Evolutionary conservation across 148 eudicot species (phyloP), one percentile per base, ranked within the genome.

Genomic region (Rhododendron ovatum): DNA sequence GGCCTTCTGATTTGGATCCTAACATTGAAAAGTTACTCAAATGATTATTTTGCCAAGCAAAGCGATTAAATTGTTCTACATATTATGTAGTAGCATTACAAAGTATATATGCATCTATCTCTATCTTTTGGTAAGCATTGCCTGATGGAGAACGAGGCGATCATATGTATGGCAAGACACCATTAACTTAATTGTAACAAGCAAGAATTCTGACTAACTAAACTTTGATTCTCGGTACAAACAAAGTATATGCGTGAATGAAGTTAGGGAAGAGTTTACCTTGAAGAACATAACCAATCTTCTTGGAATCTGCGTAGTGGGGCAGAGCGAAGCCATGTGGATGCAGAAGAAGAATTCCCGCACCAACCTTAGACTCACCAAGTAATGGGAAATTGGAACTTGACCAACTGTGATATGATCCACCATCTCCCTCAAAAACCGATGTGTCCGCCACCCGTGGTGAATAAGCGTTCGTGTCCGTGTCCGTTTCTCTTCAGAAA

Each of bases 321-420:
- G 95, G 94, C 15, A 90, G 39, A 80, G 91, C 93, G 81, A 92
- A 92, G 69, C 94, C 93, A 6, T 82, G 83, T 43, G 91, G 95
- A 14, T 85, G 91, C 80, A 93, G 67, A 17, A 82, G 26, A 5
- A 93, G 79, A 30, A 18, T 43, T 7, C 93, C 90, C 4, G 86
- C 94, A 43, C 91, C 89, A 76, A 93, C 85, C n/a, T 88, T 86
- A 5, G 86, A 53, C 4, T 67, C 82, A 1, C 79, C 85, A 7
- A 92, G 90, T 48, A 83, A 55, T 2, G 92, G 89, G 76, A 74
- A 82, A 7, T 77, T 82, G 22, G 86, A 30, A 53, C 61, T 14
- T 13, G 89, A 87, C 93, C 95, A 93, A 0, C 69, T 76, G 77
- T 84, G 53, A 67, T 91, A 93, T 77, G 85, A 87, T 63, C 93